Evolutionary conservation across 176 grass and related monocot species (phyloP), one percentile per base, ranked within the genome.

Genomic region (Cymbopogon citratus): DNA sequence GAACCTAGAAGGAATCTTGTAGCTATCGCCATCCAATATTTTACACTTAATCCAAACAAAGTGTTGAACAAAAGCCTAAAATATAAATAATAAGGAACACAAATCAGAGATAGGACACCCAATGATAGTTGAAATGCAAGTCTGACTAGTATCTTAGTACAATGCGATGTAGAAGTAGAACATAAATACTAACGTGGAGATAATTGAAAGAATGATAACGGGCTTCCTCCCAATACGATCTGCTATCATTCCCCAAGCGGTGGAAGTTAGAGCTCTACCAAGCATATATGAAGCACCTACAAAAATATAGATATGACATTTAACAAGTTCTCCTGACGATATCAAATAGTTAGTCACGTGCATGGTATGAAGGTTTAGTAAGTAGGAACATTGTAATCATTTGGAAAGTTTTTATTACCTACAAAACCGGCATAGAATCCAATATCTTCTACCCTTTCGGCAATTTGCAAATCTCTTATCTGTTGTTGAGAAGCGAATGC

Each of bases 261-360:
- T 79, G 5, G 91, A 93, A 61, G 91, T 90, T 31, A 90, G 72
- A 66, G 81, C 66, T 89, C 87, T 87, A 74, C 91, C 93, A 57
- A 97, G 5, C 93, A 97, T 97, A 48, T 91, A 92, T 4, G 90
- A 81, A 86, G 93, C 83, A 46, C 93, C 93, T 97, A 80, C 31
- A 92, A 89, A 28, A n/a, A 49, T 31, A 34, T 36, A 13, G 12
- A 8, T n/a, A 71, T 5, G 9, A 7, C 2, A n/a, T 84, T 34
- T 1, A 66, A 45, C 7, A 56, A 19, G 71, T 75, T n/a, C 4
- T 24, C 49, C 5, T 0, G 1, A 33, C 5, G 5, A 39, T 39
- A 9, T 39, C 0, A 3, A 19, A 10, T 52, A 52, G 9, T 10
- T 28, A 19, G 45, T 33, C 19, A 33, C 0, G 0, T 33, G 13